Conservation (phyloP, 768 basidiomycete genomes). For the Amyloporia xantha region DNA sequence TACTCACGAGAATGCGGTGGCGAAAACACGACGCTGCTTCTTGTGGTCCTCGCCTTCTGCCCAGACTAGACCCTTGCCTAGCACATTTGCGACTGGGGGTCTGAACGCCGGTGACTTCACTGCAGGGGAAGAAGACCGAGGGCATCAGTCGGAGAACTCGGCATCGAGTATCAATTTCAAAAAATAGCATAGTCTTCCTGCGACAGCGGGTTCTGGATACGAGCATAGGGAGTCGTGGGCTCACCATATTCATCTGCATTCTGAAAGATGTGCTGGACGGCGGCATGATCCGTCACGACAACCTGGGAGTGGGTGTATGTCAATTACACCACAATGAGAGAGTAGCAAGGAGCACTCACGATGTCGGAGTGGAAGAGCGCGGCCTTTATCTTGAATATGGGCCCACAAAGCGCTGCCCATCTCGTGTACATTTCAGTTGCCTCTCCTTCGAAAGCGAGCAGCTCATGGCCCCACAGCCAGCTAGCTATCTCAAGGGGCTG, state of each 20-base stretch:
- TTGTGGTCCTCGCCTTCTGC: conserved; percentile 27
- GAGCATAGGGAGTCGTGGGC: too few species aligned
- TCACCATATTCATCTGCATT: conserved; percentile 28
- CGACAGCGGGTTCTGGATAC: too few species aligned
- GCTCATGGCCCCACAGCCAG: conserved; percentile 33
- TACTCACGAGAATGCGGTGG: conserved; percentile 32
- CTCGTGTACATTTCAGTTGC: conserved; percentile 27
- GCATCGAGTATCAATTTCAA: too few species aligned
- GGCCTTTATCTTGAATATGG: conserved; percentile 31
- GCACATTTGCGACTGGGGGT: conserved; percentile 20
- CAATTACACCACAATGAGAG: background rate
- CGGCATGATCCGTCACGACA: conserved; percentile 30
- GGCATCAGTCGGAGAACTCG: background rate
- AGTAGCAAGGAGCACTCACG: conserved; percentile 16
- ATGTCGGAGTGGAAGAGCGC: conserved; percentile 34
- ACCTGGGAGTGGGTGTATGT: conserved; percentile 18
- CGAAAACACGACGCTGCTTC: conserved; percentile 26
- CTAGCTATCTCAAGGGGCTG: conserved; percentile 13
- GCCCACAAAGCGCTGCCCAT: conserved; percentile 28
- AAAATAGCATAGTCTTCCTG: too few species aligned
- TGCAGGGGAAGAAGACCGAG: too few species aligned
- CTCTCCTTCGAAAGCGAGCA: conserved; percentile 27
- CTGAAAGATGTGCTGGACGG: conserved; percentile 33
- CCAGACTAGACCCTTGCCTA: conserved; percentile 26
- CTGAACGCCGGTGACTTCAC: conserved; percentile 24